Evolutionary conservation across 140 eudicot species (phyloP), one percentile per base, ranked within the genome.

Genomic region (Erigeron philadelphicus): DNA sequence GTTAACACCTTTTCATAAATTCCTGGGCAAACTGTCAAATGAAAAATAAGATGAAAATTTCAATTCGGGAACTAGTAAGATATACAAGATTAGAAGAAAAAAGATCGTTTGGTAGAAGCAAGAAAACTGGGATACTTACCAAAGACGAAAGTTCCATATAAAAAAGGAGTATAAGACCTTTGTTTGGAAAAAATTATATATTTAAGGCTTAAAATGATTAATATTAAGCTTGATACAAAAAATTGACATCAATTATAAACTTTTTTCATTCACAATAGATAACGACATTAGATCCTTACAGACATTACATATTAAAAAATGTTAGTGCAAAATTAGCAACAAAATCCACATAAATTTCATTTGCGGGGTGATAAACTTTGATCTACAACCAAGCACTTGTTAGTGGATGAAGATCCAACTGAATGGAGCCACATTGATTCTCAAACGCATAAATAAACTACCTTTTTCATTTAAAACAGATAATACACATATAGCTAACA

Each of bases 241-340:
- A 76, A 52, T 61, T n/a, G 9, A 55, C 52, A 76, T 61, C 66
- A 46, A 68, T 61, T 69, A 5, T 7, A 38, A 62, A 40, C 19
- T 40, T n/a, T 75, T 68, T 19, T 59, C 21, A 46, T 21, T 5
- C 13, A 68, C 62, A 52, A 42, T 8, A 46, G 4, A 54, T 46
- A 69, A 15, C 1, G 1, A 76, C 50, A 62, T 69, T 52, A 69
- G 61, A 69, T 62, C 58, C 47, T 10, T 61, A 23, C 67, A 70
- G 43, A 68, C 21, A 49, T 40, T 50, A 54, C 48, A 61, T 44
- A 76, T 61, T 21, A 50, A 38, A 53, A 35, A 11, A 50, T 18
- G 68, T 52, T 25, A n/a, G 23, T 69, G 66, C 80, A 52, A 69
- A 62, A 61, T 76, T 76, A 61, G 75, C 75, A 67, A 68, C 75